phyloP scores from a whole-genome alignment of 23 red algal genomes.

The Gracilaria vermiculophylla region DNA sequence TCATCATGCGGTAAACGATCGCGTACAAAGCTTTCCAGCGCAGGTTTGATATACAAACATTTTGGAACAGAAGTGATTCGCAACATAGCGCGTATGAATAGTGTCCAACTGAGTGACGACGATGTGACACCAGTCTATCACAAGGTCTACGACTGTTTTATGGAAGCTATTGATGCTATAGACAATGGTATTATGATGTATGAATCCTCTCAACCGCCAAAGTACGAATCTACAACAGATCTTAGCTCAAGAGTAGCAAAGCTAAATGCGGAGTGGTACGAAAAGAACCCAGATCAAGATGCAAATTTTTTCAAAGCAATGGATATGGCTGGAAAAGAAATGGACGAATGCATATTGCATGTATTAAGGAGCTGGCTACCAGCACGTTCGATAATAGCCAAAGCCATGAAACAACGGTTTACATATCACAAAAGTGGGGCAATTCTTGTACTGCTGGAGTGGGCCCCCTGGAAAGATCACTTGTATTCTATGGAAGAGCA shows the following conservation, averaged over 20 bases:
- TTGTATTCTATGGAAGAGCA: constrained; percentile 83
- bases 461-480: constrained; percentile 96
- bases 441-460: constrained; percentile 77
- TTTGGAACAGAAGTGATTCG: constrained; percentile 81
- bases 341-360: constrained; percentile 70
- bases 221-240: constrained; percentile 68
- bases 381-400: constrained; percentile 69
- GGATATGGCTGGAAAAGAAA: constrained; percentile 79
- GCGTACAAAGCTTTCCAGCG: constrained; percentile 79
- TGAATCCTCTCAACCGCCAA: constrained; percentile 66
- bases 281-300: constrained; percentile 63
- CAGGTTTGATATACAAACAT: constrained; percentile 98
- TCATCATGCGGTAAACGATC: not conserved
- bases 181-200: constrained; percentile 92
- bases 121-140: constrained; percentile 56
- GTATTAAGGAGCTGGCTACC: constrained; percentile 82
- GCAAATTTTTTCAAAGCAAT: constrained; percentile 76
- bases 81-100: not conserved
- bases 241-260: constrained; percentile 77
- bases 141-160: constrained; percentile 87
- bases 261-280: constrained; percentile 90
- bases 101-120: constrained; percentile 3
- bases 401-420: constrained; percentile 46
- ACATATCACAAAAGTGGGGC: constrained; percentile 40
- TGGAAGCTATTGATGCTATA: constrained; percentile 93